Conservation (phyloP, 495 filamentous ascomycete species). For the Neurospora hispaniola region DNA sequence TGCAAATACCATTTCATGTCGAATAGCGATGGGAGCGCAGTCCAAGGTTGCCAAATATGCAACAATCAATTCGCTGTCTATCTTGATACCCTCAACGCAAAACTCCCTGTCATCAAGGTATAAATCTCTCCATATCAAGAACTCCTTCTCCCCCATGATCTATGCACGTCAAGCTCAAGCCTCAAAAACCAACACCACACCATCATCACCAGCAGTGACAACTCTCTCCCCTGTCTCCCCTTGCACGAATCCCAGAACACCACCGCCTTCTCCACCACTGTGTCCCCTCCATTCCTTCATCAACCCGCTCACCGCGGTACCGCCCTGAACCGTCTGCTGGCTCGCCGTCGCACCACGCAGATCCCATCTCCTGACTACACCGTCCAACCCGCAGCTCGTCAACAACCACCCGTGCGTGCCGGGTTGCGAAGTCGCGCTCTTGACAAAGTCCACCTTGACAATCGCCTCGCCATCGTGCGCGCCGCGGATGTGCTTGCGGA, state of each 20-base stretch:
- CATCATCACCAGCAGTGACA: constrained; percentile 85
- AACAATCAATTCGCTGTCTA: not conserved
- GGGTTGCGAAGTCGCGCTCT: constrained; percentile 19
- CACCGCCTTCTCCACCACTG: constrained; percentile 71
- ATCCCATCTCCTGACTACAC: constrained; percentile 81
- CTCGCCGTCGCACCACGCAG: constrained; percentile 63
- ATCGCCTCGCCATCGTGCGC: constrained; percentile 77
- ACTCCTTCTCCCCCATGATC: not conserved
- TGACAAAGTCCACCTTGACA: constrained; percentile 85
- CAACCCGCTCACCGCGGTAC: constrained; percentile 47
- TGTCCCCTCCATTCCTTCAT: constrained; percentile 77
- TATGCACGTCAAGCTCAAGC: constrained; percentile 17
- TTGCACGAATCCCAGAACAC: constrained; percentile 84
- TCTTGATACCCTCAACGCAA: not conserved
- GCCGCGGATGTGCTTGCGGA: constrained; percentile 64
- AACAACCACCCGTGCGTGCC: constrained; percentile 45
- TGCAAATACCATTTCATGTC: not conserved
- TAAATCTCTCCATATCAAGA: not conserved
- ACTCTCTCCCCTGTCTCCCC: constrained; percentile 54
- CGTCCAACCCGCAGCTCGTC: constrained; percentile 78
- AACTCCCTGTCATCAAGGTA: not conserved
- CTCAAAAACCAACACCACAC: constrained; percentile 60
- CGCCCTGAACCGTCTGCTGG: constrained; percentile 9
- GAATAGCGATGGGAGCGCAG: not conserved
- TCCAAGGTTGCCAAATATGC: not conserved